Evolutionary conservation across 108 stramenopile genomes (phyloP).

Genomic region (Fragilaria radians): DNA sequence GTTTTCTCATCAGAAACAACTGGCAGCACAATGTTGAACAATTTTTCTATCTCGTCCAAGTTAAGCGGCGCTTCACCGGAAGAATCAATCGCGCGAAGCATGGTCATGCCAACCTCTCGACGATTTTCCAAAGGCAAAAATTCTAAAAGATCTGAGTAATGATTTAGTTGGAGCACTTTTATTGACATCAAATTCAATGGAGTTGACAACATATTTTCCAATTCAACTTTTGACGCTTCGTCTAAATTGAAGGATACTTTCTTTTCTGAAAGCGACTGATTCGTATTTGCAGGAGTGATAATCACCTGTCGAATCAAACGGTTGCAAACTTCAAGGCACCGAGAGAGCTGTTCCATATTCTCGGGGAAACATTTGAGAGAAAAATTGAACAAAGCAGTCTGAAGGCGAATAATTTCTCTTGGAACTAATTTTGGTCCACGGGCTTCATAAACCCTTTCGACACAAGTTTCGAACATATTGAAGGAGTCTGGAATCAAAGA

Average conservation of each 20-base stretch:
- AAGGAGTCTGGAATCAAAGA: conserved; percentile 75
- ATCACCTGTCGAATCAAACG: conserved; percentile 50
- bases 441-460: conserved; percentile 80
- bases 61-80: conserved; percentile 37
- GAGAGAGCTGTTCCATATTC: conserved; percentile 75
- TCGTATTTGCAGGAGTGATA: conserved; percentile 4
- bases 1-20: conserved; percentile 62
- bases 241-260: too few relatives aligned
- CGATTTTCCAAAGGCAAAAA: conserved; percentile 91
- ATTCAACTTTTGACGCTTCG: conserved; percentile 66
- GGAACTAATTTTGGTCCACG: conserved; percentile 68
- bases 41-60: conserved; percentile 65
- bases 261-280: too few relatives aligned
- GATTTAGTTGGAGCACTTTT: conserved; percentile 72
- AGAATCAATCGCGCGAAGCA: conserved; percentile 58
- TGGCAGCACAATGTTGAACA: conserved; percentile 87
- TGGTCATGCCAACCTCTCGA: conserved; percentile 61
- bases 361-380: conserved; percentile 91
- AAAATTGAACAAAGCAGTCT: conserved; percentile 84
- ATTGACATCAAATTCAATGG: conserved; percentile 79
- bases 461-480: conserved; percentile 87
- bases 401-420: conserved; percentile 89
- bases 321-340: conserved; percentile 76
- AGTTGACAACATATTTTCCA: conserved; percentile 86
- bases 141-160: conserved; percentile 73